A percentile compares a stretch with the other conserved stretches of the same genome.
Conservation (phyloP, 805 yeast species). For the Metschnikowia cubensis region DNA sequence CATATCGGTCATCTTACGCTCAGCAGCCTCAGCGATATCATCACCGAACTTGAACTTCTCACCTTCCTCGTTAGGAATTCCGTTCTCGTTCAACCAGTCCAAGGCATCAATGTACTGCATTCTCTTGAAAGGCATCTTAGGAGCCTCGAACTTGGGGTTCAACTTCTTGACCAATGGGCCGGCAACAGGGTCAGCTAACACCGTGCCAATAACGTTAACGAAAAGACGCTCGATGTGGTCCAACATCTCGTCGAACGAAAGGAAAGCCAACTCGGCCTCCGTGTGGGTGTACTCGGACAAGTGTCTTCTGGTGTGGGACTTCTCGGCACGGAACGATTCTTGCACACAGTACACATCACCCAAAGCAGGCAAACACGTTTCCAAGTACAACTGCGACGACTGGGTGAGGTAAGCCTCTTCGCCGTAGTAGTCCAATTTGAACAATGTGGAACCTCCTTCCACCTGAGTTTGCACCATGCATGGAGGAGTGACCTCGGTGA, state of each 20-base stretch:
- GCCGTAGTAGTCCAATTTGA: slow-evolving; percentile 90
- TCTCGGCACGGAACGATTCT: slow-evolving; percentile 98
- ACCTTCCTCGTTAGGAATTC: slow-evolving; percentile 91
- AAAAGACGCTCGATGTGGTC: slow-evolving; percentile 79
- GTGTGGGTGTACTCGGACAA: slow-evolving; percentile 94
- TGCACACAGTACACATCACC: slow-evolving; percentile 98
- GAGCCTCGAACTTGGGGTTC: slow-evolving; percentile 87
- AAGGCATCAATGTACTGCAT: slow-evolving; percentile 88
- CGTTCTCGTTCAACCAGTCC: slow-evolving; percentile 95
- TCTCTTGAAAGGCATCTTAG: slow-evolving; percentile 83
- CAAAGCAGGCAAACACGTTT: slow-evolving; percentile 91
- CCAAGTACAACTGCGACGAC: slow-evolving; percentile 93
- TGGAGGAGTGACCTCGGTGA: slow-evolving; percentile 95
- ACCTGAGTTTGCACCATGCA: slow-evolving; percentile 99
- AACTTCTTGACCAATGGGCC: slow-evolving; percentile 87
- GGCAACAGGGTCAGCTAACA: slow-evolving; percentile 85
- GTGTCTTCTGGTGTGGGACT: slow-evolving; percentile 98
- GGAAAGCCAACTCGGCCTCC: slow-evolving; percentile 89
- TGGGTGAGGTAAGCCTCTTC: slow-evolving; percentile 96
- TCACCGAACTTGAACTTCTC: slow-evolving; percentile 93
- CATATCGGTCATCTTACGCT: slow-evolving; percentile 95
- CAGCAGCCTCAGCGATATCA: slow-evolving; percentile 99
- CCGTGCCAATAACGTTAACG: slow-evolving; percentile 64
- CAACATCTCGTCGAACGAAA: slow-evolving; percentile 82
- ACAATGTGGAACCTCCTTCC: slow-evolving; percentile 97